A percentile compares a stretch with the other conserved stretches of the same genome.
These are phyloP conservation scores for Stylonectria norvegica DNA, from an alignment of 2,329 filamentous ascomycete species.

Conservation along the genomic window DNA sequence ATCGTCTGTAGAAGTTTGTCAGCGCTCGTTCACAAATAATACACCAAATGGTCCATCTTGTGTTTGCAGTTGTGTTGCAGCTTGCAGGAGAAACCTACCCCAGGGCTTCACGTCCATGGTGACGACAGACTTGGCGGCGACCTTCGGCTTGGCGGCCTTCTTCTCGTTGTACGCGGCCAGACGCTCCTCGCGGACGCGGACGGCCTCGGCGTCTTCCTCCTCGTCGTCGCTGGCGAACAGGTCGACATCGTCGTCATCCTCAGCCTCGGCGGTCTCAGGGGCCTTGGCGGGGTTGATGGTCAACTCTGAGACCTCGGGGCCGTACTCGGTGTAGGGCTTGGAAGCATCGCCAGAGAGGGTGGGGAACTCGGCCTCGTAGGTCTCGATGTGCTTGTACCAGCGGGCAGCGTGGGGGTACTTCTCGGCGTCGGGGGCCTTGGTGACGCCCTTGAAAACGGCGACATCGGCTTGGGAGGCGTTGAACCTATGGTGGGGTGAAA, in stretches of 20 bases:
- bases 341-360: slow-evolving; percentile 86
- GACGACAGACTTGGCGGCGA: slow-evolving; percentile 90
- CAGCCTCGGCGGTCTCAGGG: slow-evolving; percentile 26
- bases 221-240: slow-evolving; percentile 92
- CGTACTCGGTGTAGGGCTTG: slow-evolving; percentile 86
- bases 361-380: slow-evolving; percentile 89
- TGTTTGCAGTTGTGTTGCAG: too few relatives aligned
- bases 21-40: slow-evolving; percentile 3
- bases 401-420: slow-evolving; percentile 93
- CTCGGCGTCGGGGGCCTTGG: slow-evolving; percentile 67
- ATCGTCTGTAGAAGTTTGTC: slow-evolving; percentile 59
- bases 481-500: too few relatives aligned
- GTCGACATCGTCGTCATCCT: slow-evolving; percentile 72
- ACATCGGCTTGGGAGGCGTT: slow-evolving; percentile 92
- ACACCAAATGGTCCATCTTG: not conserved
- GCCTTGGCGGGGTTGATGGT: slow-evolving; percentile 85
- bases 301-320: slow-evolving; percentile 74
- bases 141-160: slow-evolving; percentile 92
- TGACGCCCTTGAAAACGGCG: slow-evolving; percentile 87
- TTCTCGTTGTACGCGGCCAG: slow-evolving; percentile 93
- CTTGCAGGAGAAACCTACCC: slow-evolving; percentile 73
- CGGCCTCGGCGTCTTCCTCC: slow-evolving; percentile 88
- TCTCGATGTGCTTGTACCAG: slow-evolving; percentile 98
- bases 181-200: slow-evolving; percentile 79
- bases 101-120: slow-evolving; percentile 97